Base-by-base conservation (phyloP, 108 stramenopile genomes). In the Aurantiochytrium sp. region DNA sequence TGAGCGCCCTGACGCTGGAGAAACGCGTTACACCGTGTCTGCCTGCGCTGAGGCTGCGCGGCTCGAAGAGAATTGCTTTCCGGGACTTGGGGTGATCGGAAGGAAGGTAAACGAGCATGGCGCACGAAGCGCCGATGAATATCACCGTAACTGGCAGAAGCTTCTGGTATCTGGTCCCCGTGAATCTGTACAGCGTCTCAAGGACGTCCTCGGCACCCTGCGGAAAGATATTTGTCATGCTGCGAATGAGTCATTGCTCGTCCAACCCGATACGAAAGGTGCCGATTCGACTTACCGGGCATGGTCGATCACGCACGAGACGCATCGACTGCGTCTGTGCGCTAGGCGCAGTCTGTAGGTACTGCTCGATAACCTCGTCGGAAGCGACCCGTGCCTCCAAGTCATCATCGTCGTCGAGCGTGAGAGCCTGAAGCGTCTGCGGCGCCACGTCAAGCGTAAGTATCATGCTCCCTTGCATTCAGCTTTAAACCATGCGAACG, bases 31-130 rank as follows among this genome's bases (percentile, higher is more conserved):
- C 42, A 19, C 42, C 45, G 2, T 81, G 39, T 30, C 24, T 81
- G 15, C 36, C 73, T 24, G n/a, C 39, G 6, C 8, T 24, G 6
- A 48, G 6, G 10, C 6, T 24, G 6, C 17, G n/a, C 27, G 73
- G 73, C 73, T 81, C 73, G 3, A 81, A 81, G 12, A 48, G 21
- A 42, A 81, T 81, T 1, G 73, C 73, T 24, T 81, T 81, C 10
- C 73, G 73, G 12, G 42, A 30, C 45, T 81, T 81, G 8, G 73
- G 73, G 32, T 81, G 73, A 42, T 81, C 73, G 21, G 73, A 81
- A 27, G 73, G 73, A 6, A 81, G 30, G 45, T 81, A 81, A 37
- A 81, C 73, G 45, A 81, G 73, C 42, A 42, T 24, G 6, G 45
- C 45, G 12, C 32, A 12, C 8, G 42, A 41, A 12, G 17, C 6